Base-by-base conservation (phyloP, 2,329 filamentous ascomycete genomes). In the Nigrospora oryzae region DNA sequence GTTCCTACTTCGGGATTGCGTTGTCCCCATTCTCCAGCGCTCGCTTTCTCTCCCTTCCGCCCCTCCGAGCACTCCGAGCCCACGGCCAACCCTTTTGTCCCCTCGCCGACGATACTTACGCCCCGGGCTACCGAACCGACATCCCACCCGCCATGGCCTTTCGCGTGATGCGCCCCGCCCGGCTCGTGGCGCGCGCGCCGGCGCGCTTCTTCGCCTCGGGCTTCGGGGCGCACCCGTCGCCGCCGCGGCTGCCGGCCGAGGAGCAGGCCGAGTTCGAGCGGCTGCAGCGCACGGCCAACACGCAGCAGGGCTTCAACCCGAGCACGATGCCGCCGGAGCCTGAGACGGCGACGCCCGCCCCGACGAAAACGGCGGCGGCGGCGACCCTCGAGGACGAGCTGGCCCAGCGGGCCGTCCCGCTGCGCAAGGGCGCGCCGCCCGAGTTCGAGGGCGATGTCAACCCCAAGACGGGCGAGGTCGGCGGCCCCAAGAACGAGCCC, bases 401-500 rank as follows among this genome's bases (percentile, higher is more conserved):
- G 31, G 38, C 37, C 45, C 33, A 45, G 37, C 34, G 35, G 23
- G 49, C 45, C 38, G 47, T 46, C 1, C 59, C 91, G n/a, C 51
- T 63, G 16, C 54, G 60, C 16, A 61, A 59, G 44, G 91, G 91
- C 33, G 84, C 89, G 37, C 78, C 83, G 57, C 90, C 93, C 2
- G 91, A 97, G 68, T 98, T 98, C 57, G 83, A 91, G 54, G 93
- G 93, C 47, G 90, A 97, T 44, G 75, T 73, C 45, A 97, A 98
- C 64, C 93, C 93, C 3, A 85, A 84, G 72, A 98, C 93, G 2
- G 93, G 93, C 19, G 93, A 98, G 73, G 81, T 96, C 11, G 93
- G 93, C 6, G 93, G 93, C 1, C 93, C 93, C 6, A 98, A 97
- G 81, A 97, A 95, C 60, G 91, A 98, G 67, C 93, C 93, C 42